Evolutionary conservation across 495 filamentous ascomycete genomes (phyloP), one percentile per base, ranked within the genome.

Genomic region (Melanomma pulvis-pyrius): DNA sequence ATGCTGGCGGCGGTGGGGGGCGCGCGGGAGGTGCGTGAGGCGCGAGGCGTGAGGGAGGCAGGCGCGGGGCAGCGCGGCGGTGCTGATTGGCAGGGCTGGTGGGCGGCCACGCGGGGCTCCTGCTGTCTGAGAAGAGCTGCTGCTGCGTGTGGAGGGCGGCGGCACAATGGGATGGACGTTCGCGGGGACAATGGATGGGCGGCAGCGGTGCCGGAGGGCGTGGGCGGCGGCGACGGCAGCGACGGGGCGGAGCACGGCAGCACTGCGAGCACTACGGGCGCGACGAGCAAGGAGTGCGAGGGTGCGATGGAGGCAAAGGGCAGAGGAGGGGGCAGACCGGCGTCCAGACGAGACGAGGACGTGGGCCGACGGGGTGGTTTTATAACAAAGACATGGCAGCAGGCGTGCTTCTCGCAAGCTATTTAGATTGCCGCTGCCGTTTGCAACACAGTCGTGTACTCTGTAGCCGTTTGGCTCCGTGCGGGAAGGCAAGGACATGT

Each of bases 391-490:
- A 29, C 68, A 73, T 73, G 17, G 44, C 28, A 49, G 63, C 57
- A 51, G 51, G 32, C 47, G 70, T 67, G 32, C 60, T 59, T 65
- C 55, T 65, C 53, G 69, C 44, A 62, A 70, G 55, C 57, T 73
- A 53, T 63, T 50, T 50, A 50, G 48, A 50, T 50, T 50, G 25
- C 48, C 25, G 48, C 48, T 19, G 48, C 48, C 48, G 48, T 50
- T 50, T 74, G 69, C 72, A 72, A 71, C 72, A 74, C 69, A 66
- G 61, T 62, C 46, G 61, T 69, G 55, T n/a, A n/a, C n/a, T n/a
- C n/a, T n/a, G n/a, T n/a, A n/a, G 59, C 58, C 59, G 61, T 69
- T n/a, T 66, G 70, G 62, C 66, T 63, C 69, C 67, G 63, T 70
- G 67, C 62, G 70, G 61, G 58, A 59, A 52, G 56, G 59, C 67